These are phyloP conservation scores for Podila verticillata DNA, from an alignment of 192 early-diverging fungal genomes.

Conservation along the genomic window DNA sequence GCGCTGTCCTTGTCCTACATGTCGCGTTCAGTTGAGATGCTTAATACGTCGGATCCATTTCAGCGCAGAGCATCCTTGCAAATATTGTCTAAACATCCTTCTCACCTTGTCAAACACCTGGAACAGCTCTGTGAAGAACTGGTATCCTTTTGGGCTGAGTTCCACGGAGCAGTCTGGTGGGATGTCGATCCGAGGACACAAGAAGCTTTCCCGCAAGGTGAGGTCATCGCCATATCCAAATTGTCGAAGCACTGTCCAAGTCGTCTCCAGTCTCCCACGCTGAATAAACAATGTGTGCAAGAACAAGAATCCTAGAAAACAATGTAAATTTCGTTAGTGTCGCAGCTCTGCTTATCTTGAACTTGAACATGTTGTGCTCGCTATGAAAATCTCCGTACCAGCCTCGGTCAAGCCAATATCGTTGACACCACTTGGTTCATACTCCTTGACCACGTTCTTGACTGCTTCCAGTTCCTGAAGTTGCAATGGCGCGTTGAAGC, in stretches of 20 bases:
- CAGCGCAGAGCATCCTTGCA: neutral
- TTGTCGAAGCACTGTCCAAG: constrained; percentile 95
- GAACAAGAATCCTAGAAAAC: constrained; percentile 81
- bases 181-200: constrained; percentile 91
- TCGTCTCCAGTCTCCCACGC: constrained; percentile 95
- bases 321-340: neutral
- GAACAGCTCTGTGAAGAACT: constrained; percentile 95
- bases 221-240: constrained; percentile 99
- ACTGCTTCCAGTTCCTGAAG: constrained; percentile 96
- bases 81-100: neutral
- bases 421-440: constrained; percentile 87
- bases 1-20: constrained; percentile 95
- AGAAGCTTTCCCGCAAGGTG: constrained; percentile 89
- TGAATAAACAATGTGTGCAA: constrained; percentile 97
- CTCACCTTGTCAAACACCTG: constrained; percentile 89
- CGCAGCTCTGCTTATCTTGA: neutral
- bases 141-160: constrained; percentile 91
- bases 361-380: no score
- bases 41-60: neutral
- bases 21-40: neutral
- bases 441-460: constrained; percentile 92
- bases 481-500: constrained; percentile 96
- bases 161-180: constrained; percentile 93
- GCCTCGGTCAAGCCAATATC: constrained; percentile 89
- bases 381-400: constrained; percentile 46